These are phyloP conservation scores for Nidularia pulvinata DNA, from an alignment of 768 basidiomycete genomes.

Conservation along the genomic window DNA sequence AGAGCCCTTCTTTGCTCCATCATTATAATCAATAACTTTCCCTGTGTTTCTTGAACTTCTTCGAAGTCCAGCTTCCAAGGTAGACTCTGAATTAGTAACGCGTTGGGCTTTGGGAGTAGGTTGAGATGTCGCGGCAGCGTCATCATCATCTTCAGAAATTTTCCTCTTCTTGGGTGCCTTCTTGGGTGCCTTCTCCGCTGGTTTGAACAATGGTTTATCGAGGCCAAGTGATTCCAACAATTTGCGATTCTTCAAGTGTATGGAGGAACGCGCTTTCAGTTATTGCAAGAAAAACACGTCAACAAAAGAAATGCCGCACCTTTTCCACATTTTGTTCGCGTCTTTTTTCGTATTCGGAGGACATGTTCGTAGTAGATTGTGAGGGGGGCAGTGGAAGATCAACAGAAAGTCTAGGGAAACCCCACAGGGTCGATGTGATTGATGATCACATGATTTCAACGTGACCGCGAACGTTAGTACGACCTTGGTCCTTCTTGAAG, in stretches of 20 bases:
- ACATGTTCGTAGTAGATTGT: conserved; percentile 17
- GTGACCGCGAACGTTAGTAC: conserved; percentile 9
- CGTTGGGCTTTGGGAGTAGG: conserved; percentile 26
- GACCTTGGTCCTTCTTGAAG: too few species aligned
- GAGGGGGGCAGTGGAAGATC: too few species aligned
- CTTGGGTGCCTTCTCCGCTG: conserved; percentile 38
- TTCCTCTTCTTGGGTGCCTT: conserved; percentile 39
- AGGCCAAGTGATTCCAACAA: conserved; percentile 43
- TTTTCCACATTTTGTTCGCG: conserved; percentile 14
- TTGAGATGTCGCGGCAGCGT: conserved; percentile 5
- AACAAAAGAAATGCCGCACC: conserved; percentile 9
- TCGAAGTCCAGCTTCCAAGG: conserved; percentile 34
- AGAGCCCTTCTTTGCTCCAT: conserved; percentile 31
- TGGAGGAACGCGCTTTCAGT: too few species aligned
- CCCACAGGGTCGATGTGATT: too few species aligned
- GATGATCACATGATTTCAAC: conserved; percentile 13
- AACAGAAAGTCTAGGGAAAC: too few species aligned
- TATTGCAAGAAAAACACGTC: too few species aligned
- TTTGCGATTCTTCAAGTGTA: conserved; percentile 32
- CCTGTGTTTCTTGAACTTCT: conserved; percentile 69
- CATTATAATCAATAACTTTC: conserved; percentile 54
- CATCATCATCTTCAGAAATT: conserved; percentile 11
- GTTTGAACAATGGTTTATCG: conserved; percentile 45
- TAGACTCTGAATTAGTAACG: conserved; percentile 18
- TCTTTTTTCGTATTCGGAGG: conserved; percentile 22